Base-by-base conservation (phyloP, 306 rosid genomes). In the Dryas octopetala region DNA sequence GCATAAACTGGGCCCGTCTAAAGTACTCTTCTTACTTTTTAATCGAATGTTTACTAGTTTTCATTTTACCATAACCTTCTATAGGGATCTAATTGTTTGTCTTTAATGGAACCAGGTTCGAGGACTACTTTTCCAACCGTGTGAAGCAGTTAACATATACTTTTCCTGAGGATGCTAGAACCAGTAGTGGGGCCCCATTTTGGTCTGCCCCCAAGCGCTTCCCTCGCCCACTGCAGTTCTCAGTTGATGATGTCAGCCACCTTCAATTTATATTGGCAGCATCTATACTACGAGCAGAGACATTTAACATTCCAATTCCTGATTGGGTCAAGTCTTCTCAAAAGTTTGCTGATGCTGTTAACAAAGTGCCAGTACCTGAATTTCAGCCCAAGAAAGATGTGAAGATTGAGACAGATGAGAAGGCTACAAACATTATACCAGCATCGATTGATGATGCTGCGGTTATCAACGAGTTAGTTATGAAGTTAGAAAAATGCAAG, bases 171-270 rank as follows among this genome's bases (percentile, higher is more conserved):
- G 74, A 76, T 58, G 80, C 80, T 58, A 68, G 59, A 68, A 76
- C 80, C 60, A 76, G 80, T 68, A 76, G 66, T 9, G 80, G 80
- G 58, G 41, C 74, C 13, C 80, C 74, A 68, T 76, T 76, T 57
- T 76, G 80, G 80, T 76, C 80, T 41, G 80, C 80, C 46, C 80
- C 80, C 16, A 76, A 76, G 61, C 80, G 80, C 28, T 76, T 76
- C 48, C 80, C 80, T 16, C 68, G 61, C 14, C 80, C 80, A 1
- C 60, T 76, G 68, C 68, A 9, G 74, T 76, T 67, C 60, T 57
- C 80, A 7, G 80, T 69, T 28, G 68, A 57, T 57, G 80, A 76
- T 58, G 16, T 69, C 43, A 68, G 80, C 61, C 74, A 76, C 74
- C 74, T 76, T 49, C 80, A 67, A 3, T 76, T 76, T 76, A 32